These are phyloP conservation scores for Platismatia glauca DNA, from an alignment of 495 filamentous ascomycete species.

Conservation along the genomic window DNA sequence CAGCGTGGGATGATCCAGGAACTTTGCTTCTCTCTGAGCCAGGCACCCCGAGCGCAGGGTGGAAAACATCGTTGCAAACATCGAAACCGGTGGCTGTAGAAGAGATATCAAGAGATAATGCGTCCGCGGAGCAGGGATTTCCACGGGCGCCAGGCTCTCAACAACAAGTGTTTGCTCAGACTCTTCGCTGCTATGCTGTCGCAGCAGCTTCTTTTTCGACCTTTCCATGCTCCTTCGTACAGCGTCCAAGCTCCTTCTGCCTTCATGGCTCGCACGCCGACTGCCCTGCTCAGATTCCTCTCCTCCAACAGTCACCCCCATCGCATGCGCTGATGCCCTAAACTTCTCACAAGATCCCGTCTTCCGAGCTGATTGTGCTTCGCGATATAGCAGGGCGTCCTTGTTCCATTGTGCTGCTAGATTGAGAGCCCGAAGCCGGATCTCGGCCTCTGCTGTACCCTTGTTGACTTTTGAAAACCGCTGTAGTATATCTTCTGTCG, in stretches of 20 bases:
- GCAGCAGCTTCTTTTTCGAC: constrained; percentile 5
- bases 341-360: constrained; percentile 1
- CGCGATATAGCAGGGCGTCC: constrained; percentile 26
- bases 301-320: constrained; percentile 19
- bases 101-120: constrained; percentile 79
- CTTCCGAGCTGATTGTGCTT: constrained; percentile 21
- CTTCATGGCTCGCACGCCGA: constrained; percentile 17
- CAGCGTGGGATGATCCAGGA: constrained; percentile 50
- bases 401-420: constrained; percentile 48
- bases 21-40: constrained; percentile 32
- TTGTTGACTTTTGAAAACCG: constrained; percentile 44
- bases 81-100: constrained; percentile 54
- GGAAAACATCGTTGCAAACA: constrained; percentile 48
- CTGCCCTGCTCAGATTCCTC: constrained; percentile 18
- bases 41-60: constrained; percentile 27
- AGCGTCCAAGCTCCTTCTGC: constrained; percentile 21
- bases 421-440: constrained; percentile 55
- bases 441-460: constrained; percentile 52
- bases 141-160: not conserved
- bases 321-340: constrained; percentile 1
- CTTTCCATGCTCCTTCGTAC: constrained; percentile 23
- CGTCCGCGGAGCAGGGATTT: constrained; percentile 28
- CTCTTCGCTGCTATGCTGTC: constrained; percentile 3
- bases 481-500: constrained; percentile 46
- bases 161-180: not conserved